These are phyloP conservation scores for Hevea brasiliensis DNA, from an alignment of 345 rosid species.

Conservation along the genomic window DNA sequence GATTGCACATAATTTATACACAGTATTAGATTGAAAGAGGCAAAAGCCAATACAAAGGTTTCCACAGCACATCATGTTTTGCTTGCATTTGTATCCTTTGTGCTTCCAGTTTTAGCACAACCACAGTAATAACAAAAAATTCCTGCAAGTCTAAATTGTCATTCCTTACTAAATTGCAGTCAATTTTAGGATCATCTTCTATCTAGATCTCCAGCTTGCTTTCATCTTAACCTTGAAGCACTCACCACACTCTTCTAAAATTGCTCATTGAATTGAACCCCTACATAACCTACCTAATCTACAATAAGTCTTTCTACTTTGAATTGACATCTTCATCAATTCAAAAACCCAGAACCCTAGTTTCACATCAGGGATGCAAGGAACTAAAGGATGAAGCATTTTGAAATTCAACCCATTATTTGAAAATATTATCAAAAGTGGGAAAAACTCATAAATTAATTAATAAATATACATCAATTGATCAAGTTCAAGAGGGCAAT, in stretches of 20 bases:
- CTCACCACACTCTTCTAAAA: background rate
- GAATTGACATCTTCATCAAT: background rate
- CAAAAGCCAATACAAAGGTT: too few species aligned
- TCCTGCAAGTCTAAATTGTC: background rate
- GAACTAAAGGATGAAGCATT: background rate
- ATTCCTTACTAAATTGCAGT: background rate
- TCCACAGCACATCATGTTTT: too few species aligned
- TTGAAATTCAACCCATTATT: background rate
- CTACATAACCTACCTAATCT: background rate
- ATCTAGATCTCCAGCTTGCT: background rate
- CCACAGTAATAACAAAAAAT: background rate
- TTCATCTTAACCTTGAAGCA: background rate
- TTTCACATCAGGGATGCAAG: background rate
- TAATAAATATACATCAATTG: background rate
- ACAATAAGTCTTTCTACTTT: background rate
- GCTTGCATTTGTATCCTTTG: too few species aligned
- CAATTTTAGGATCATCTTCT: background rate
- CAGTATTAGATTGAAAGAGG: background rate
- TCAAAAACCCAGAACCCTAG: background rate
- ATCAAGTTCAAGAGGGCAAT: background rate
- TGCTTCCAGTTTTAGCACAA: background rate
- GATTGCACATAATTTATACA: too few species aligned
- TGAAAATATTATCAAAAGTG: too few species aligned
- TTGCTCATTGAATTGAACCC: background rate
- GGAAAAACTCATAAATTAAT: background rate